Evolutionary conservation across 2,329 filamentous ascomycete species (phyloP).

Genomic region (Hymenoscyphus fructigenus): DNA sequence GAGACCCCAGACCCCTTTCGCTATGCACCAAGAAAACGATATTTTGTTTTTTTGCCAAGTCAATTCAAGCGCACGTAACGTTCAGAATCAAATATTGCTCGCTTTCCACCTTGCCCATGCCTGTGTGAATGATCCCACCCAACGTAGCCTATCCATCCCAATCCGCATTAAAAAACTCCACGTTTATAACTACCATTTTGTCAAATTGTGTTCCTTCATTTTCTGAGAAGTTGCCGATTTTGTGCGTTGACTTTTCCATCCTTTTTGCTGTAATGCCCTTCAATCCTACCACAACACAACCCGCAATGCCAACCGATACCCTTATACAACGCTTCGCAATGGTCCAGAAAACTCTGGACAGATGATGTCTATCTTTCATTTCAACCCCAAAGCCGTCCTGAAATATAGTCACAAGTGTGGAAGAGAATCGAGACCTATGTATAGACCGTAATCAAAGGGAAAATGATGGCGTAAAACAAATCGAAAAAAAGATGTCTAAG

Average conservation of each 20-base stretch:
- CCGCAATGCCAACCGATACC: conserved; percentile 27
- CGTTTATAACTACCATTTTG: conserved; percentile 31
- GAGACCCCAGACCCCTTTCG: conserved; percentile 30
- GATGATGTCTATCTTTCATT: conserved; percentile 35
- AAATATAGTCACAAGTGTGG: conserved; percentile 35
- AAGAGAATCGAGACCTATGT: conserved; percentile 33
- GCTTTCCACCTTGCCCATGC: conserved; percentile 14
- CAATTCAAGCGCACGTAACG: conserved; percentile 20
- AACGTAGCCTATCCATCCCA: conserved; percentile 30
- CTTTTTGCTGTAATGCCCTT: conserved; percentile 35
- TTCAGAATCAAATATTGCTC: conserved; percentile 21
- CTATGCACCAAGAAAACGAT: conserved; percentile 31
- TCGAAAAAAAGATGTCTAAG: conserved; percentile 27
- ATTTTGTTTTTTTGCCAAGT: conserved; percentile 20
- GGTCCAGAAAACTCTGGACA: conserved; percentile 32
- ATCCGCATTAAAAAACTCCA: conserved; percentile 39
- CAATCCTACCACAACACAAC: conserved; percentile 23
- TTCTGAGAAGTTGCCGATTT: conserved; percentile 18
- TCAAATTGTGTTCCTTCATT: conserved; percentile 29
- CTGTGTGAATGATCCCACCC: conserved; percentile 19
- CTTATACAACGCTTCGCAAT: conserved; percentile 31
- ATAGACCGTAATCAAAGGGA: conserved; percentile 31
- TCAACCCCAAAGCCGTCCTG: conserved; percentile 37
- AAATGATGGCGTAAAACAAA: conserved; percentile 28
- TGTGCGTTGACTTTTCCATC: conserved; percentile 24